Evolutionary conservation across 2,329 filamentous ascomycete genomes (phyloP).

Genomic region (Diaporthe ampelina): DNA sequence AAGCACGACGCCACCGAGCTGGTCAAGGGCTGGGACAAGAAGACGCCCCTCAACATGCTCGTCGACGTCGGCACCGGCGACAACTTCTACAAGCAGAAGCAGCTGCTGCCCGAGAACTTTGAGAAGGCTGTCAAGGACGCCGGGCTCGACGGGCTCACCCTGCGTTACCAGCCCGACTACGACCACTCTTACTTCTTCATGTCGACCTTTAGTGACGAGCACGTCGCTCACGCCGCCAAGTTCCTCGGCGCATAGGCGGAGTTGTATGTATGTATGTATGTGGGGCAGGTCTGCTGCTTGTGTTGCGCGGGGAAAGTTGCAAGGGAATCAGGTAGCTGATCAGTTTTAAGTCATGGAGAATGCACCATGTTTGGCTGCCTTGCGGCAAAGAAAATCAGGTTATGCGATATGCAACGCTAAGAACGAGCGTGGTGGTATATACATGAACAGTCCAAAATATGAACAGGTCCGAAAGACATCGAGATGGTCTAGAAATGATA

Average conservation of each 20-base stretch:
- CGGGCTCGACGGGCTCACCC: conserved; percentile 78
- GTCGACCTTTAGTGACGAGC: conserved; percentile 89
- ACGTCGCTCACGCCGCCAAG: conserved; percentile 93
- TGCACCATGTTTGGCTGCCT: background rate
- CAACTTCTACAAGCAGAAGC: conserved; percentile 95
- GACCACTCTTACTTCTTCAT: conserved; percentile 99
- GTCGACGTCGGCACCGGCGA: conserved; percentile 96
- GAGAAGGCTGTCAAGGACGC: conserved; percentile 82
- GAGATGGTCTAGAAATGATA: conserved; percentile 25
- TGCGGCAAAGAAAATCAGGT: conserved; percentile 13
- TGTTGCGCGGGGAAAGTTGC: background rate
- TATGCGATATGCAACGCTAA: conserved; percentile 11
- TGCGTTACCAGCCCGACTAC: conserved; percentile 92
- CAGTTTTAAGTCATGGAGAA: background rate
- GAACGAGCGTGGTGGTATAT: conserved; percentile 40
- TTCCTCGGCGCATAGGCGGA: conserved; percentile 66
- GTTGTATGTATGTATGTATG: background rate
- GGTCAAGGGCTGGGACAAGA: conserved; percentile 78
- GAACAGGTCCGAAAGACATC: conserved; percentile 17
- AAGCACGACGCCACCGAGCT: conserved; percentile 94
- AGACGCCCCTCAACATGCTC: conserved; percentile 77
- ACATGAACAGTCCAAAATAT: conserved; percentile 18
- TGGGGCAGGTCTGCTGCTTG: background rate
- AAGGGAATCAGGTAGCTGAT: background rate
- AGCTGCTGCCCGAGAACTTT: conserved; percentile 95